These are phyloP conservation scores for Calonectria ilicicola DNA, from an alignment of 2,329 filamentous ascomycete species.

Conservation along the genomic window DNA sequence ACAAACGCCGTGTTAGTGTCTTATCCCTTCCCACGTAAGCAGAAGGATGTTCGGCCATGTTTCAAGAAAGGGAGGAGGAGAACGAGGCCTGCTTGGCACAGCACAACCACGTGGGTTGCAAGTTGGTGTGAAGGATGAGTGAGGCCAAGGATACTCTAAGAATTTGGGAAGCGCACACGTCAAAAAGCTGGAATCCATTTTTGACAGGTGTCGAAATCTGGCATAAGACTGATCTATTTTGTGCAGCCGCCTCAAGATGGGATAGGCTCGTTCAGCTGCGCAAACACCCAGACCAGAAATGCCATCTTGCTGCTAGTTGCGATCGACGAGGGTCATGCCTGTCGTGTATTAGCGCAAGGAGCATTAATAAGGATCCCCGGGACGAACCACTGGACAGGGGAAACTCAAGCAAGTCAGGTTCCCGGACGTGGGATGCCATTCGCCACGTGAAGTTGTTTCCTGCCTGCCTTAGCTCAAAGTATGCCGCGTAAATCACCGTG, in stretches of 20 bases:
- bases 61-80: background rate
- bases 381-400: slow-evolving; percentile 13
- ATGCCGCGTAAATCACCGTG: slow-evolving; percentile 3
- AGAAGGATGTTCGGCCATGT: slow-evolving; percentile 9
- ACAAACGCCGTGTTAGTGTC: slow-evolving; percentile 16
- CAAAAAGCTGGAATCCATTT: background rate
- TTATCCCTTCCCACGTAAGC: slow-evolving; percentile 1
- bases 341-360: slow-evolving; percentile 4
- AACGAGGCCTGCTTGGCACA: background rate
- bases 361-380: slow-evolving; percentile 16
- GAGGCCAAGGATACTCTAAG: background rate
- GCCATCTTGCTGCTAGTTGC: background rate
- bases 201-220: background rate
- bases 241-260: background rate
- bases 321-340: slow-evolving; percentile 18
- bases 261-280: background rate
- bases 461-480: slow-evolving; percentile 2
- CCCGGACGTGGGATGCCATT: slow-evolving; percentile 10
- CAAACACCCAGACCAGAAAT: background rate
- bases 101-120: slow-evolving; percentile 16
- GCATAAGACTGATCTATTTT: background rate
- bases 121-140: background rate
- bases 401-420: slow-evolving; percentile 16
- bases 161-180: background rate
- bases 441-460: background rate